A percentile compares a stretch with the other conserved stretches of the same genome.
Evolutionary conservation across 352 stramenopile genomes (phyloP).

Genomic region (Phytophthora fragariaefolia): DNA sequence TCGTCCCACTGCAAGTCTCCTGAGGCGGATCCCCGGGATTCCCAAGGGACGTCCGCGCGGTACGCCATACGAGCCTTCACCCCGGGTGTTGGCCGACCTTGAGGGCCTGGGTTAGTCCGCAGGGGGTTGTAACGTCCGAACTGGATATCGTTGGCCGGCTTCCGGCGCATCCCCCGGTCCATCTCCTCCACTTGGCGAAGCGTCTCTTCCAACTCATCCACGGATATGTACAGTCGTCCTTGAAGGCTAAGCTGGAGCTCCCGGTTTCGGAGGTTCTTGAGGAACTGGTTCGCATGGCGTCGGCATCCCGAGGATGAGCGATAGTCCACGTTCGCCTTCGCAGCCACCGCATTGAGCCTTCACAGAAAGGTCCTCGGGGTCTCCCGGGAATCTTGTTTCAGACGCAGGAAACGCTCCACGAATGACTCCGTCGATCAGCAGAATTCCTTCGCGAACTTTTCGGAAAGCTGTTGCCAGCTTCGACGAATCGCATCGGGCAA

Average conservation of each 20-base stretch:
- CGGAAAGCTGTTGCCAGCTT: neutral
- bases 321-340: conserved; percentile 9
- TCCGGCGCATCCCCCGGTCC: neutral
- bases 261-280: neutral
- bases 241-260: conserved; percentile 1
- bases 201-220: neutral
- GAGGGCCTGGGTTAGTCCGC: neutral
- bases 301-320: neutral
- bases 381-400: neutral
- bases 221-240: neutral
- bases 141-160: neutral
- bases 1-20: neutral
- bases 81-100: neutral
- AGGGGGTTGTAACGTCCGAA: conserved; percentile 4
- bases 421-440: conserved; percentile 1
- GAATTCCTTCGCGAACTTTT: conserved; percentile 5
- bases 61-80: neutral
- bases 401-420: neutral
- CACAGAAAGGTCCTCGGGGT: conserved; percentile 3
- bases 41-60: neutral
- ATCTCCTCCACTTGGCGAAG: conserved; percentile 7
- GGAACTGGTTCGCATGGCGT: conserved; percentile 1
- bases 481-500: neutral
- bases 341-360: neutral
- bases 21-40: neutral